Evolutionary conservation across 306 rosid species (phyloP), one percentile per base, ranked within the genome.

Genomic region (Erythrophleum fordii): DNA sequence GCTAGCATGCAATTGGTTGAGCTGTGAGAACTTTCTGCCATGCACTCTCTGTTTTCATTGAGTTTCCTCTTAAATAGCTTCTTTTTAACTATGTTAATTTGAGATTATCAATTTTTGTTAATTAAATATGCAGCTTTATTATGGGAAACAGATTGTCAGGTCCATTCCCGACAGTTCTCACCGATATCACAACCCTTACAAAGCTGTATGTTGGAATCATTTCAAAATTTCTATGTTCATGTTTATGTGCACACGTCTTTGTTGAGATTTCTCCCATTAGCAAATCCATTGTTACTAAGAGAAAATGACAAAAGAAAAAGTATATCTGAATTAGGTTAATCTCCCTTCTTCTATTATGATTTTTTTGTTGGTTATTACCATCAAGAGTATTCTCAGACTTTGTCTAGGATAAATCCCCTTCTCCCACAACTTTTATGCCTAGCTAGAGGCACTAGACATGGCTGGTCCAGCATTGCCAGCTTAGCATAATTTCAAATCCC

Each of bases 131-230:
- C 66, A 59, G 66, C 35, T 28, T 10, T 3, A 59, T 59, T 28
- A 59, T 59, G 66, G 66, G 66, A 26, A 59, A 59, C 39, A 59
- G 29, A 5, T 59, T 59, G 4, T 59, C 66, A 26, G 66, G 66
- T 28, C 66, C 66, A 26, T 59, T 59, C 66, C 66, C 66, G 9
- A 28, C 18, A 12, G 66, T 59, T 59, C 66, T 59, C n/a, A 13
- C 8, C n/a, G 26, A 13, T 34, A 59, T 59, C 39, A 59, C 4
- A 6, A 59, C 66, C 26, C 66, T 59, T 37, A 6, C 26, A 9
- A 26, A 2, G 4, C 66, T 59, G 37, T 59, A 59, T 28, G 66
- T 59, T 28, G 10, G 37, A 34, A 59, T 26, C 65, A 58, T 58
- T 18, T 12, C 65, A 12, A 59, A 12, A 13, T 59, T 58, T 59